phyloP scores from a whole-genome alignment of 2,329 filamentous ascomycete genomes.

The Diaporthe citriasiana region DNA sequence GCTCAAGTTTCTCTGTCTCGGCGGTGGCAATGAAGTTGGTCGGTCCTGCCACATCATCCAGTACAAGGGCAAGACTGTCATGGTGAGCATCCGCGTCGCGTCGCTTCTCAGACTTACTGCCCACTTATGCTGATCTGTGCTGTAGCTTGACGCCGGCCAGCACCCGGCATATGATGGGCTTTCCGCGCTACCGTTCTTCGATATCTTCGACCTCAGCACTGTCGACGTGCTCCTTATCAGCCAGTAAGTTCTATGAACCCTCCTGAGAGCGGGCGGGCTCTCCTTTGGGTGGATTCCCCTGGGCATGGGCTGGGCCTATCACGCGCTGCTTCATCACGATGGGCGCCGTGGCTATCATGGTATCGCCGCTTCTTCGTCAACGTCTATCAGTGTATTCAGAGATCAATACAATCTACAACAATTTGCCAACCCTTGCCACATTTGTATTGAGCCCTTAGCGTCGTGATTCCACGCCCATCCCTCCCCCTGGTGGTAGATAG shows the following conservation, averaged over 20 bases:
- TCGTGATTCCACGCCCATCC: conserved; percentile 38
- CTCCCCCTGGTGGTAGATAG: conserved; percentile 39
- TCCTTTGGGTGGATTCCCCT: conserved; percentile 34
- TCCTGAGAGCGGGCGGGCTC: conserved; percentile 40
- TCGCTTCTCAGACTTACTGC: conserved; percentile 19
- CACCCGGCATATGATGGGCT: conserved; percentile 97
- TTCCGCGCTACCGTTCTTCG: conserved; percentile 94
- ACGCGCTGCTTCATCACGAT: conserved; percentile 37
- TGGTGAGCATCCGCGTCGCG: conserved; percentile 72
- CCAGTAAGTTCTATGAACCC: conserved; percentile 79
- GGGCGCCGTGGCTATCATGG: conserved; percentile 4
- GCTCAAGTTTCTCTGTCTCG: conserved; percentile 92
- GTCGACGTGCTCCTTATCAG: conserved; percentile 98
- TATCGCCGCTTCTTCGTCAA: conserved; percentile 19
- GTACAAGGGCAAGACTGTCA: conserved; percentile 99
- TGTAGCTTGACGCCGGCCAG: conserved; percentile 93
- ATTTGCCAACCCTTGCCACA: conserved; percentile 42
- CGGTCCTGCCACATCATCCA: conserved; percentile 98
- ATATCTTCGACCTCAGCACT: conserved; percentile 97
- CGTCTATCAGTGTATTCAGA: conserved; percentile 45
- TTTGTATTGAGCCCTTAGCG: conserved; percentile 40
- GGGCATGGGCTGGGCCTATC: conserved; percentile 40
- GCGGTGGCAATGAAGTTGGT: conserved; percentile 97
- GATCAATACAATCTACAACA: conserved; percentile 48
- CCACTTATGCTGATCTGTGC: conserved; percentile 16